These are phyloP conservation scores for Moricandia arvensis DNA, from an alignment of 345 rosid species.

Conservation along the genomic window DNA sequence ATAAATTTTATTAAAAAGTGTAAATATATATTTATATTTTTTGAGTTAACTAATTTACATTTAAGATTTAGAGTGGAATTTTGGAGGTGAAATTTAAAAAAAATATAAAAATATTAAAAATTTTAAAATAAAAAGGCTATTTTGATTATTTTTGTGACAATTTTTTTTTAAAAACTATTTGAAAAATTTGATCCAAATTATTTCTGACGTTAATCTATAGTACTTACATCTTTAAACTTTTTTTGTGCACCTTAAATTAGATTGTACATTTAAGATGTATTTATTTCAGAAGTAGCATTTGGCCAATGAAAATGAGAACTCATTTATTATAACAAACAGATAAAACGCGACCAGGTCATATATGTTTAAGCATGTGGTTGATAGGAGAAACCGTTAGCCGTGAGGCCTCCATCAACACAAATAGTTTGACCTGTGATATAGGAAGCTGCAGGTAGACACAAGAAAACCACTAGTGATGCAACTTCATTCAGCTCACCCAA, in stretches of 20 bases:
- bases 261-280: background rate
- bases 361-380: background rate
- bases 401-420: constrained; percentile 50
- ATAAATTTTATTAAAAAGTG: too few relatives aligned
- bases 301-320: background rate
- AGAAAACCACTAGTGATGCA: constrained; percentile 47
- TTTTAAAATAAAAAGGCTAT: too few relatives aligned
- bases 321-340: background rate
- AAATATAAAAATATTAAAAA: too few relatives aligned
- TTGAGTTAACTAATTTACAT: too few relatives aligned
- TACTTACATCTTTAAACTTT: too few relatives aligned
- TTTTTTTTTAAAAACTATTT: too few relatives aligned
- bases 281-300: background rate
- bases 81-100: too few relatives aligned
- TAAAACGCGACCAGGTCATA: background rate
- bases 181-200: too few relatives aligned
- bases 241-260: background rate
- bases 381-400: constrained; percentile 40
- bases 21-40: too few relatives aligned
- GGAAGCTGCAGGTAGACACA: constrained; percentile 59
- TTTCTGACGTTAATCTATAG: too few relatives aligned
- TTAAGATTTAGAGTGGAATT: too few relatives aligned
- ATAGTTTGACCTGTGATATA: constrained; percentile 58
- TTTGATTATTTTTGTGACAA: too few relatives aligned
- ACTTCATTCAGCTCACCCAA: constrained; percentile 53